Percentiles rank a stretch among this genome's conserved stretches.
Conservation (phyloP, 2,329 filamentous ascomycete species). For the Plectosphaerella plurivora region DNA sequence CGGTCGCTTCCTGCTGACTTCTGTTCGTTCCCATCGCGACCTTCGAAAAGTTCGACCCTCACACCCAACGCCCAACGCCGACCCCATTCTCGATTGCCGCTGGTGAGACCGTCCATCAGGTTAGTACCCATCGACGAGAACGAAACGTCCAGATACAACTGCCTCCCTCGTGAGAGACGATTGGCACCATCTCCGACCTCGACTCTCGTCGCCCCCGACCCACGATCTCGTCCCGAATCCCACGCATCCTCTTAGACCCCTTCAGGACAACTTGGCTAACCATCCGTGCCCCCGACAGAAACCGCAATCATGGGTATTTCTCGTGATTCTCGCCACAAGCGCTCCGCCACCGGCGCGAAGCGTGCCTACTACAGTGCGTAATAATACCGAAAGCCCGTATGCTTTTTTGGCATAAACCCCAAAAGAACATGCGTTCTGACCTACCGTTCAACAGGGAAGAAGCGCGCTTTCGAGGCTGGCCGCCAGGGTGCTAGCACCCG, state of each 20-base stretch:
- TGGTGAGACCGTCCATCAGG: constrained; percentile 45
- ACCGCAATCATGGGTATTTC: constrained; percentile 98
- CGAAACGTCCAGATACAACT: not conserved
- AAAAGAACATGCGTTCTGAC: constrained; percentile 67
- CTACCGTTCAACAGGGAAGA: constrained; percentile 71
- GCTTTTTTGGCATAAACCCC: constrained; percentile 19
- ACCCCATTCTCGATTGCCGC: constrained; percentile 32
- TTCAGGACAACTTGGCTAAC: constrained; percentile 13
- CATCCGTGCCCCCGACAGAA: constrained; percentile 40
- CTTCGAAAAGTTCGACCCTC: constrained; percentile 8
- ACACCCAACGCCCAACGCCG: constrained; percentile 1
- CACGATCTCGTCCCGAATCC: not conserved
- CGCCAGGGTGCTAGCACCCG: constrained; percentile 99
- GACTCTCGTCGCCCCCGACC: not conserved
- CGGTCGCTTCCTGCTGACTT: not conserved
- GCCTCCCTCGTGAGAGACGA: not conserved
- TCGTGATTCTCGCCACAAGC: constrained; percentile 99
- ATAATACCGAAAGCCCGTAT: constrained; percentile 65
- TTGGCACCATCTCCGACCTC: not conserved
- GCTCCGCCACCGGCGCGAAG: constrained; percentile 98
- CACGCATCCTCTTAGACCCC: not conserved
- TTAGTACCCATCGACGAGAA: constrained; percentile 27
- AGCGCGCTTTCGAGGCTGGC: constrained; percentile 98
- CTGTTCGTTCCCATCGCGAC: not conserved
- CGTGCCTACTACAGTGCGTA: constrained; percentile 83